Conservation (phyloP, 345 rosid genomes). For the Litchi chinensis region DNA sequence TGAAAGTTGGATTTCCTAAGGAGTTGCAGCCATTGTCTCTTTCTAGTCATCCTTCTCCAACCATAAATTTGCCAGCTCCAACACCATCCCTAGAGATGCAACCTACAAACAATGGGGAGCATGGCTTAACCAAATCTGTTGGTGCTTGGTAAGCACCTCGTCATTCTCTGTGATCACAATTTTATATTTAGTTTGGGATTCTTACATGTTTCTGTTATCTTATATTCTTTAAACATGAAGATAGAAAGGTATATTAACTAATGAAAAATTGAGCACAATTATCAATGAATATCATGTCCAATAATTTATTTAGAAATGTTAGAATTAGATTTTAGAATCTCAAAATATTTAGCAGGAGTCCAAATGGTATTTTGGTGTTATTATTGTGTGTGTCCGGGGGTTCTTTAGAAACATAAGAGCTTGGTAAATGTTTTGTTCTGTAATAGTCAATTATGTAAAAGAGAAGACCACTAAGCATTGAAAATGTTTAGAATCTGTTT, state of each 20-base stretch:
- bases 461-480: too few species aligned
- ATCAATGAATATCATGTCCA: too few species aligned
- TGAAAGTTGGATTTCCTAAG: constrained; percentile 29
- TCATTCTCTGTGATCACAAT: neutral
- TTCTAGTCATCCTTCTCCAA: constrained; percentile 20
- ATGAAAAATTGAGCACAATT: neutral
- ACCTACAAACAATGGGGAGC: constrained; percentile 7
- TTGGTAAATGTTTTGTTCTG: too few species aligned
- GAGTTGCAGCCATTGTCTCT: constrained; percentile 25
- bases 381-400: too few species aligned
- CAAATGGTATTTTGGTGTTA: too few species aligned
- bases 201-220: neutral
- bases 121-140: constrained; percentile 21
- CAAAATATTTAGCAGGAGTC: too few species aligned
- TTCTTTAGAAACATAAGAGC: too few species aligned
- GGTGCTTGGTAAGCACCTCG: constrained; percentile 13
- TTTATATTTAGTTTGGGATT: neutral
- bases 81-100: constrained; percentile 24
- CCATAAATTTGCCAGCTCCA: constrained; percentile 23
- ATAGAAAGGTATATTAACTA: neutral
- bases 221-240: neutral
- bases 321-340: too few species aligned
- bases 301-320: too few species aligned
- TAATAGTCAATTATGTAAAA: too few species aligned
- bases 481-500: too few species aligned